phyloP scores from a whole-genome alignment of 139 green algal species.

The Tetradesmus obliquus region DNA sequence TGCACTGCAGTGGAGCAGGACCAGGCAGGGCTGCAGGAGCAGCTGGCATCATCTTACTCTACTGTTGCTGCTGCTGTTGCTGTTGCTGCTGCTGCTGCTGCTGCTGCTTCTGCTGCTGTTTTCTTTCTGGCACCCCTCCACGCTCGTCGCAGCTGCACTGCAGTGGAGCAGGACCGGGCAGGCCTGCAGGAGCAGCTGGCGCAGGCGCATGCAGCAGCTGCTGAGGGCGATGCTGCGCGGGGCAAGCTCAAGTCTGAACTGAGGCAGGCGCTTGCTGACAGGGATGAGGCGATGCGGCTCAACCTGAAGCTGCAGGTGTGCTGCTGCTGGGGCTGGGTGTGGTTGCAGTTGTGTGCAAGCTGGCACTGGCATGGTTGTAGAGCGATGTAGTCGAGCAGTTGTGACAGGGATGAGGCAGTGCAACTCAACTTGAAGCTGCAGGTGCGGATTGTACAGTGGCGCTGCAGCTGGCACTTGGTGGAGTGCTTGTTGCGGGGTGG shows the following conservation, averaged over 20 bases:
- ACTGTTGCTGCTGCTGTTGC: background rate
- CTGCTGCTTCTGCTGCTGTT: background rate
- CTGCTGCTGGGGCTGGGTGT: background rate
- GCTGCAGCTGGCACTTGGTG: background rate
- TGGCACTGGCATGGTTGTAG: background rate
- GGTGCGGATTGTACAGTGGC: background rate
- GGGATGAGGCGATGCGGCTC: slow-evolving; percentile 28
- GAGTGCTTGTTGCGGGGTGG: background rate
- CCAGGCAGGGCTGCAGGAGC: background rate
- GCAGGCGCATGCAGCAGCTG: background rate
- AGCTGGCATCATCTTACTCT: background rate
- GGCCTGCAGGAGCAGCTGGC: background rate
- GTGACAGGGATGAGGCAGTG: background rate
- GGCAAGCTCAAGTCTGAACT: slow-evolving; percentile 4
- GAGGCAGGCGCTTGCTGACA: background rate
- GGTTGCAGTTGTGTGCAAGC: background rate
- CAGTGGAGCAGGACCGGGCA: slow-evolving; percentile 31
- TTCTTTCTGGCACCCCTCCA: background rate
- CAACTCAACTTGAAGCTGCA: background rate
- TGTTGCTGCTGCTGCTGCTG: background rate
- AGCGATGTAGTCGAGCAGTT: background rate
- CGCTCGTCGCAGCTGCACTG: slow-evolving; percentile 22
- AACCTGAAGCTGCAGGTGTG: slow-evolving; percentile 42
- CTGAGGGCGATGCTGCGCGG: background rate
- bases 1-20: slow-evolving; percentile 34